phyloP scores from a whole-genome alignment of 768 basidiomycete genomes.

The Kwoniella sp. region DNA sequence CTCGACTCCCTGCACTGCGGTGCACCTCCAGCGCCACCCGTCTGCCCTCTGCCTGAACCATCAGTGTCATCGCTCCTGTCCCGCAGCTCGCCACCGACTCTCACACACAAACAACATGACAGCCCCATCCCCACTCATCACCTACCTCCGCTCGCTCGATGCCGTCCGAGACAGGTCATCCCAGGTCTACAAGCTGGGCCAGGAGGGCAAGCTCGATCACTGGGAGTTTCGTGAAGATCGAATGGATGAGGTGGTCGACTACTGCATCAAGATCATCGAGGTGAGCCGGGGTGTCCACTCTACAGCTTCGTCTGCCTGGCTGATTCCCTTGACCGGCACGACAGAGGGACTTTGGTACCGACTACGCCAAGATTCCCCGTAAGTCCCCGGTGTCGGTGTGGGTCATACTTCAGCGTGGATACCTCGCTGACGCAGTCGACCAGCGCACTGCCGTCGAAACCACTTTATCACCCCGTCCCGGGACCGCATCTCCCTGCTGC shows the following conservation, averaged over 20 bases:
- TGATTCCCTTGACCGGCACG: neutral
- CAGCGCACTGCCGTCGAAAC: conserved; percentile 32
- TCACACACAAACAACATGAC: no score
- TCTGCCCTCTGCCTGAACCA: no score
- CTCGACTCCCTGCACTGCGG: no score
- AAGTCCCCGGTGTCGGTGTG: no score
- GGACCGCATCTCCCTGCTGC: conserved; percentile 61
- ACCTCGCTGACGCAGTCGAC: no score
- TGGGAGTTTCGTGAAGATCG: conserved; percentile 79
- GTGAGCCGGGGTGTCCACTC: conserved; percentile 52
- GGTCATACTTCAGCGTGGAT: no score
- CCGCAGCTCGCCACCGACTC: no score
- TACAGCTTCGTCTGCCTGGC: neutral
- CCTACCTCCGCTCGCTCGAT: conserved; percentile 75
- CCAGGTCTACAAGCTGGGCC: conserved; percentile 72
- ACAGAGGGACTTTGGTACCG: conserved; percentile 73
- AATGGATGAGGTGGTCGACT: conserved; percentile 64
- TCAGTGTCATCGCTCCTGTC: no score
- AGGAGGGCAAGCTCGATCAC: conserved; percentile 69
- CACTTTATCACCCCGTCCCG: conserved; percentile 31
- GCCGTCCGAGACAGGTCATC: conserved; percentile 83
- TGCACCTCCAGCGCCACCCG: no score
- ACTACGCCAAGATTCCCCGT: conserved; percentile 54
- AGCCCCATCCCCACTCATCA: conserved; percentile 18
- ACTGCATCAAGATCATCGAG: conserved; percentile 72